Evolutionary conservation across 257 asterid genomes (phyloP).

Genomic region (Nicotiana tabacum): DNA sequence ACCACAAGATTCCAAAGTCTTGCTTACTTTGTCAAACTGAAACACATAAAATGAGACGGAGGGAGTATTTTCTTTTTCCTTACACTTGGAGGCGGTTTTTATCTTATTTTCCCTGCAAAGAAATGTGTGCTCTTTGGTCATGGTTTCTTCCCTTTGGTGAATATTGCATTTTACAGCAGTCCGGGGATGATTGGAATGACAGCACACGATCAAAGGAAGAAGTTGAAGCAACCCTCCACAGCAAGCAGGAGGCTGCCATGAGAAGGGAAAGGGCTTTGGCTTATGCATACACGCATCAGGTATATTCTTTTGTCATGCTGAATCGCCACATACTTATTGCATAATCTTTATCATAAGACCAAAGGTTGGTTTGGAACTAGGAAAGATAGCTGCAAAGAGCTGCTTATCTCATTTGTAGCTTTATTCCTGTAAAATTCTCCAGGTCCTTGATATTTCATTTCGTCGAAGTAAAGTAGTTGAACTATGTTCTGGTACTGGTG

Average conservation of each 20-base stretch:
- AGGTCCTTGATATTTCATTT: not conserved
- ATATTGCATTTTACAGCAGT: conserved; percentile 19
- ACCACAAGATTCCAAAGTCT: no score
- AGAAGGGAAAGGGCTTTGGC: conserved; percentile 88
- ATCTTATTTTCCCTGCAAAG: not conserved
- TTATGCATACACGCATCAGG: conserved; percentile 72
- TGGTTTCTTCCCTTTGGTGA: not conserved
- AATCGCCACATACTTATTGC: not conserved
- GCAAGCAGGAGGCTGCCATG: conserved; percentile 59
- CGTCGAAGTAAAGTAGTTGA: not conserved
- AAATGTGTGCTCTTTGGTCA: not conserved
- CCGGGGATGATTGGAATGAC: conserved; percentile 64
- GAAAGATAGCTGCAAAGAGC: not conserved
- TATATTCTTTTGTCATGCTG: conserved; percentile 9
- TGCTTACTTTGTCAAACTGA: no score
- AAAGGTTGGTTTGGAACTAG: not conserved
- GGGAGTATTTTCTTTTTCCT: not conserved
- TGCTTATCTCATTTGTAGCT: not conserved
- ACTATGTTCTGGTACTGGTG: not conserved
- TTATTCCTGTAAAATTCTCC: not conserved
- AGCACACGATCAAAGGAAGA: conserved; percentile 65
- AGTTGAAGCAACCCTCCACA: conserved; percentile 50
- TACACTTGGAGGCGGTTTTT: not conserved
- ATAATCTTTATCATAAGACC: not conserved
- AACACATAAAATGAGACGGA: no score